Evolutionary conservation across 345 rosid species (phyloP).

Genomic region (Eucalyptus erythrocorys): DNA sequence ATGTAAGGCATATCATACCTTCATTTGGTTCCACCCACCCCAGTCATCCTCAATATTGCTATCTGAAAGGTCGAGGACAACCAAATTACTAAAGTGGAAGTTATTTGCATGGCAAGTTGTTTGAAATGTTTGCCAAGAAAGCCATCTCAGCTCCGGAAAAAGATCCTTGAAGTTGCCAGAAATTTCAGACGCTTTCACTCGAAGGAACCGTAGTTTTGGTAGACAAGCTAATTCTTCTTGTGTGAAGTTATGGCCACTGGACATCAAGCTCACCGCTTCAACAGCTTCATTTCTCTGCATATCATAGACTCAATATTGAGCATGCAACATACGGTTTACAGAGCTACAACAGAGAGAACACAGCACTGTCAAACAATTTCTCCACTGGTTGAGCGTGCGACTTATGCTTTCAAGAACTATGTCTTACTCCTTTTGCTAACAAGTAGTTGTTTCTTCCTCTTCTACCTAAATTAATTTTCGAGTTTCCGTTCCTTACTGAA

Average conservation of each 20-base stretch:
- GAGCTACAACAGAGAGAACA: neutral
- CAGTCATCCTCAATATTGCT: neutral
- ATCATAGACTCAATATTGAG: neutral
- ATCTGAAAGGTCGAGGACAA: neutral
- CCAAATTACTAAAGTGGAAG: neutral
- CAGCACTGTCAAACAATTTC: fast-evolving
- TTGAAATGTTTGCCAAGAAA: neutral
- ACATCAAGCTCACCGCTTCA: neutral
- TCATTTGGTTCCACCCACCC: neutral
- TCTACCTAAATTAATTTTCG: neutral
- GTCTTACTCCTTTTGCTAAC: neutral
- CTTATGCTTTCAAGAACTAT: neutral
- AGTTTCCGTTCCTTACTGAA: neutral
- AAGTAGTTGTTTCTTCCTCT: neutral
- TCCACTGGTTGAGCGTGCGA: neutral
- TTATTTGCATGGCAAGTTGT: fast-evolving
- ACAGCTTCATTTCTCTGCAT: neutral
- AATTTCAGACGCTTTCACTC: neutral
- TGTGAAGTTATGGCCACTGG: neutral
- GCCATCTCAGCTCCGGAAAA: neutral
- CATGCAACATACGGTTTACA: neutral
- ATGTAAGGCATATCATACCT: neutral
- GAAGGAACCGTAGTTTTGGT: neutral
- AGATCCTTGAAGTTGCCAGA: neutral
- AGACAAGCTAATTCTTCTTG: fast-evolving